Evolutionary conservation across 208 protist genomes (phyloP), one percentile per base, ranked within the genome.

Genomic region (Acanthamoeba polyphaga): DNA sequence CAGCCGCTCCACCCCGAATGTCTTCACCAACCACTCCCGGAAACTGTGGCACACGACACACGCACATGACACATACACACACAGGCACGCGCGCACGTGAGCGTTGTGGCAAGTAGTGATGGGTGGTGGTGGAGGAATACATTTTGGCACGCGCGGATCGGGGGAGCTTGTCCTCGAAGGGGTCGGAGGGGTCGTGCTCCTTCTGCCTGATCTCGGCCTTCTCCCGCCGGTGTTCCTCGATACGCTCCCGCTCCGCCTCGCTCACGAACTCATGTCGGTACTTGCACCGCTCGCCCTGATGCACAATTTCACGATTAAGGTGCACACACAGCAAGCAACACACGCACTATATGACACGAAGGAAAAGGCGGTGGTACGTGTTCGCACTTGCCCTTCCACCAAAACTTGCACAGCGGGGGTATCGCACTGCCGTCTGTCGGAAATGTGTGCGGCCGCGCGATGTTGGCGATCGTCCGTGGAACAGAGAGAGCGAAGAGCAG

Each of bases 361-460:
- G 38, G 38, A 38, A 38, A 38, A 38, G 38, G 3, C 38, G 38
- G 38, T 38, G 38, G 76, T 85, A 58, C 76, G 24, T 85, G 29
- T 58, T 85, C 76, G 76, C 76, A 85, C 17, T 51, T 49, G 17
- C 76, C 76, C 76, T 85, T 85, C 76, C 76, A 85, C 76, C 76
- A 85, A 58, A 85, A 85, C 76, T 85, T 85, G 76, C 38, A 38
- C 38, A 38, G 38, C 38, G 38, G 29, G 38, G 38, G 70, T 78
- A 46, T 29, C 22, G 27, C 68, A n/a, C 34, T 32, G n/a, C 68
- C 68, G 38, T 76, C 34, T 66, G 60, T n/a, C 13, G 60, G 22
- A 38, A 38, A 38, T 3, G 38, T 38, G 38, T 38, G n/a, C n/a
- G 38, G 38, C 38, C 38, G 60, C 13, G 60, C 13, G 22, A 66